Base-by-base conservation (phyloP, 2,329 filamentous ascomycete genomes). In the Lizonia empirigonia region DNA sequence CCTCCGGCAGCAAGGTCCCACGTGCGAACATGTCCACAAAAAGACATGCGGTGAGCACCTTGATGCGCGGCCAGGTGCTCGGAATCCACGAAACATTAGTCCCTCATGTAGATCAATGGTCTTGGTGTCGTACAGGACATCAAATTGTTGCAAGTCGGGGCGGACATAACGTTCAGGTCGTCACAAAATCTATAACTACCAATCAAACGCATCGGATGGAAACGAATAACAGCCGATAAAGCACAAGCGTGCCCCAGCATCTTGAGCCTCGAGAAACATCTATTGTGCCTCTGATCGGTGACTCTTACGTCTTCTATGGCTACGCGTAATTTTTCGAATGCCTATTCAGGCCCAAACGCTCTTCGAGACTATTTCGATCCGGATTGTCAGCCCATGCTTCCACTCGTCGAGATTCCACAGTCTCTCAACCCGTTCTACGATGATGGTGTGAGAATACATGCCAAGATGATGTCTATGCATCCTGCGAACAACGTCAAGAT, bases 401-500 rank as follows among this genome's bases (percentile, higher is more conserved):
- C 85, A 1, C 74, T 87, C 1, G 82, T 87, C 5, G 85, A 87
- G 69, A 70, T 87, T 3, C 84, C 84, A 0, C 74, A 76, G 13
- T 71, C 69, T 9, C 72, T 87, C 26, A 87, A 87, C 51, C 83
- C 83, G 2, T 82, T 79, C 55, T 74, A 78, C 16, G 56, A 77
- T 20, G 78, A 86, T 78, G 81, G 82, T 4, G 80, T 87, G 4
- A 78, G 82, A 9, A 84, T 87, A 44, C 86, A 85, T 56, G 84
- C 84, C 29, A 86, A 87, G 71, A 83, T 87, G 82, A 81, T 87
- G 78, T 83, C 82, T 2, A 81, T 82, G 75, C 82, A 84, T 59
- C 84, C 85, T 1, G 82, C 83, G 3, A 82, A 87, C 54, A 87
- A 87, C 38, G 84, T 87, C 58, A 87, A 87, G 63, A 78, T 80